Evolutionary conservation across 352 stramenopile genomes (phyloP), one percentile per base, ranked within the genome.

Genomic region (Pythium graminicola): DNA sequence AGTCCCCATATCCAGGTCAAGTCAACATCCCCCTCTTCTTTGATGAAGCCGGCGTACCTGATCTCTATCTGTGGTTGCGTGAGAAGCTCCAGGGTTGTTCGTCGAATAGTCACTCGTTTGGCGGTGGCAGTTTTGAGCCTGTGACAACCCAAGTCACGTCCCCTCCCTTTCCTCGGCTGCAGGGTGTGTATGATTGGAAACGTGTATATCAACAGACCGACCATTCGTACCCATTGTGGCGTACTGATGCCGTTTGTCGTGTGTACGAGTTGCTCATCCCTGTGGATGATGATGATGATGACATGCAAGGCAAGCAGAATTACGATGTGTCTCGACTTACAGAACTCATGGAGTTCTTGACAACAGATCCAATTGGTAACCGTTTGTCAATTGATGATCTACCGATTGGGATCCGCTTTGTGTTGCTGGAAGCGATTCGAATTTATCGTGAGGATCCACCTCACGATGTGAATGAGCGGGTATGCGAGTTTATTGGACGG

Each of bases 391-490:
- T 92, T 4, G 56, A 70, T 10, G 76, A 89, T 52, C 49, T 92
- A 6, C 79, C 81, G 0, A 60, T 78, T 59, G 67, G 78, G 10
- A 45, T 92, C 45, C 69, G 67, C 4, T 76, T 83, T 49, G 71
- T 76, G 11, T 70, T 92, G 14, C 24, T 75, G 16, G 66, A 89
- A 38, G 66, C 64, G 2, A 84, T 89, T 54, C 62, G 64, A 17
- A 54, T 72, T 17, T 78, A 84, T 43, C 76, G 82, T 27, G 65
- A 86, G 22, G 60, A 79, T 24, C 79, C 81, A 7, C 79, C 81
- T 5, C 64, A 58, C 41, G 79, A 67, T 40, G 70, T 83, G 14
- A 85, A 65, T 6, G 64, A 81, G 54, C 69, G 76, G 8, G 58
- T 89, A 7, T 81, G 71, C 31, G 40, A 51, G 4, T 82, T 85